Conservation (phyloP, 306 rosid species). For the Rubus parviflorus region DNA sequence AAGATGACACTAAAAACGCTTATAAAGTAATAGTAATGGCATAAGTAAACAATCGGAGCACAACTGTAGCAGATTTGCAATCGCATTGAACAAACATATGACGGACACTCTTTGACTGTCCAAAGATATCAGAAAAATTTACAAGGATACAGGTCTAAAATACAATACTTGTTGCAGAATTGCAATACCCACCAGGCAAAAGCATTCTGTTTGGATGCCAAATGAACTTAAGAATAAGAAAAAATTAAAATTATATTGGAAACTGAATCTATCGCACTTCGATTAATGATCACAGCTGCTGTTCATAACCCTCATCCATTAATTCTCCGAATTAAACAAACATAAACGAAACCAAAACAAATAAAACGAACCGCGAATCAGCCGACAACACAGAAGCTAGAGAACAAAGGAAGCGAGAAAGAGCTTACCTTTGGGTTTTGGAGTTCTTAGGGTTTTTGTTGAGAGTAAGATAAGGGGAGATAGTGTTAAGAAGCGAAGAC, state of each 20-base stretch:
- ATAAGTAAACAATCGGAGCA: background rate
- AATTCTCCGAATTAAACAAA: background rate
- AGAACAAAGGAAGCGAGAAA: background rate
- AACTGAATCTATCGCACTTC: background rate
- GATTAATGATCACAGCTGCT: background rate
- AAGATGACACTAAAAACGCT: too few species aligned
- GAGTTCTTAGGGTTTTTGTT: constrained; percentile 4
- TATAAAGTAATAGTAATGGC: background rate
- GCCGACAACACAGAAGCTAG: background rate
- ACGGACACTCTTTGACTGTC: too few species aligned
- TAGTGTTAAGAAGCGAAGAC: constrained; percentile 4
- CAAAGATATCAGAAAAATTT: background rate
- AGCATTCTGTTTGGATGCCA: background rate
- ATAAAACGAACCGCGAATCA: background rate
- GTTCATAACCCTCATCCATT: background rate
- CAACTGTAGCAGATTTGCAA: background rate
- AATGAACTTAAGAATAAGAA: background rate
- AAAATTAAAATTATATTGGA: background rate
- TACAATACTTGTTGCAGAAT: background rate
- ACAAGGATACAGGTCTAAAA: background rate
- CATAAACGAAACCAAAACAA: constrained; percentile 8
- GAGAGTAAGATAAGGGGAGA: background rate
- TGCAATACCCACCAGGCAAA: background rate
- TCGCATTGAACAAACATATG: background rate
- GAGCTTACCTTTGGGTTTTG: background rate